Evolutionary conservation across 1,139 yeast species (phyloP), one percentile per base, ranked within the genome.

Genomic region (Protomyces gravidus): DNA sequence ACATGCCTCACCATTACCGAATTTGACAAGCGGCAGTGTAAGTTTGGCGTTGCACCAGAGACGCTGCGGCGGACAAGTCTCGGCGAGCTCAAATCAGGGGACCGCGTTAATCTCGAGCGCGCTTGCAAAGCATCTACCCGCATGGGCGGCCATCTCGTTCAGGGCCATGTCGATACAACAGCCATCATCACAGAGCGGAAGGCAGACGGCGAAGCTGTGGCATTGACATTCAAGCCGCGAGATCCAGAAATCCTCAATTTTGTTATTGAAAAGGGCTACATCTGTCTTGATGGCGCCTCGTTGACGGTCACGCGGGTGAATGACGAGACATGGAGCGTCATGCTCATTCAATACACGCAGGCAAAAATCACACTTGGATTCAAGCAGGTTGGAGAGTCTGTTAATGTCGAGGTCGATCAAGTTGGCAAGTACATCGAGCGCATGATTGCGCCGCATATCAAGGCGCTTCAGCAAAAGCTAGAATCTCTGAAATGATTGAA

Each of bases 71-170:
- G 95, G 63, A 84, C 96, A 2, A 85, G 86, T 65, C 75, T 92
- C 59, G 94, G 92, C 0, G 72, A 72, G 5, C 75, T 88, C 64
- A 72, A 71, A 63, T 62, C 67, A 0, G 92, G 89, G 1, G 72
- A 80, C 26, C 77, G 78, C 64, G 96, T 92, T 40, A 90, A 94
- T 69, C 76, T 92, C 66, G 99, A 92, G 72, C 78, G 98, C 63
- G 98, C 98, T 0, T 89, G 92, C 32, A 75, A 81, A 62, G 87
- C 78, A 3, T 89, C 87, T 58, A 89, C 85, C 11, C 78, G 98
- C 64, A 82, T 90, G 68, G 98, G 99, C 27, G 98, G 99, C 0
- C 99, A 92, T 72, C 83, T 90, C 63, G 98, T 92, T 1, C 98
- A 92, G 67, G 99, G 98, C 13, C 99, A 92, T 74, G 90, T 94